Conservation (phyloP, 805 yeast species). For the Myxozyma neotropica region DNA sequence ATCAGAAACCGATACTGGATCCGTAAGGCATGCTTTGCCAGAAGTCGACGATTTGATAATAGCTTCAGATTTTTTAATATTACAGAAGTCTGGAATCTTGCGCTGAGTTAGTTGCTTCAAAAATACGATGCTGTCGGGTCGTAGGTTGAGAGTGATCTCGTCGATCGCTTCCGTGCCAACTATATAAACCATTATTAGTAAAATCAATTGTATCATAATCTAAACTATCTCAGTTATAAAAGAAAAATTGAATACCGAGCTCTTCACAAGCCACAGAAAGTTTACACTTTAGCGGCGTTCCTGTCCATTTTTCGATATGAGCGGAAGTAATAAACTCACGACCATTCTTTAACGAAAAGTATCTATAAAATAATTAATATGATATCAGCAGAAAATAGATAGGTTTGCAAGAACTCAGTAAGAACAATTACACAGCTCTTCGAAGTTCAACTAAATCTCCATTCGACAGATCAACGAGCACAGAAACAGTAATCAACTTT, state of each 20-base stretch:
- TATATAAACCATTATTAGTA: background rate
- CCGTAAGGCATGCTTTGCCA: background rate
- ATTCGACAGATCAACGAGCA: conserved; percentile 40
- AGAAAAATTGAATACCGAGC: conserved; percentile 1
- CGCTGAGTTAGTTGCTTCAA: conserved; percentile 6
- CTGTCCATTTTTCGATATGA: background rate
- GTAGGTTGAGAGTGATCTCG: background rate
- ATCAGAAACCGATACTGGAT: too few relatives aligned
- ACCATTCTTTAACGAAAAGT: conserved; percentile 5
- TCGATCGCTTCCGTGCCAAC: conserved; percentile 12
- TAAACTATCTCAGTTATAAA: background rate
- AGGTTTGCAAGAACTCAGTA: background rate
- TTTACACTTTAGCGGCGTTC: background rate
- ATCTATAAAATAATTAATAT: conserved; percentile 8
- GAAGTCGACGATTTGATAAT: background rate
- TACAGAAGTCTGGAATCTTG: background rate
- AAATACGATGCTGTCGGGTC: conserved; percentile 10
- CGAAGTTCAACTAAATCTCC: conserved; percentile 52
- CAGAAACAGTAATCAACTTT: conserved; percentile 41
- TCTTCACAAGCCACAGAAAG: conserved; percentile 24
- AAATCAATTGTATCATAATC: background rate
- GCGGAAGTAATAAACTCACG: conserved; percentile 1
- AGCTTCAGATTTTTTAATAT: background rate
- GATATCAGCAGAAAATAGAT: too few relatives aligned
- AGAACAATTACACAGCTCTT: conserved; percentile 40